A percentile compares a stretch with the other conserved stretches of the same genome.
phyloP scores from a whole-genome alignment of 2,329 filamentous ascomycete genomes.

The Bisporella sp. region DNA sequence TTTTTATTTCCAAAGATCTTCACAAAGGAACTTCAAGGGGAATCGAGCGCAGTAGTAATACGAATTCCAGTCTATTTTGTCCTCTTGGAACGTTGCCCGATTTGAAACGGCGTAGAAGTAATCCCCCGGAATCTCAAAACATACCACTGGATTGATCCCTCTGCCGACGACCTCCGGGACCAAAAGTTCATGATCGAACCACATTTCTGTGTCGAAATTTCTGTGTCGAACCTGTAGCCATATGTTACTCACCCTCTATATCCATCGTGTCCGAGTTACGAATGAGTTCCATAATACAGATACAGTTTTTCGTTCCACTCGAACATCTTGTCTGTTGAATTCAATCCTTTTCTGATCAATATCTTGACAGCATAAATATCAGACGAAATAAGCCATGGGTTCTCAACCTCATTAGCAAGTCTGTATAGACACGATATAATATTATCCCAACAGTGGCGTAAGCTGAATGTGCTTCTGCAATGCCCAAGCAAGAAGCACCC shows the following conservation, averaged over 20 bases:
- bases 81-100: slow-evolving; percentile 51
- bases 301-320: slow-evolving; percentile 56
- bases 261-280: slow-evolving; percentile 43
- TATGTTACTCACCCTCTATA: slow-evolving; percentile 56
- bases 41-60: slow-evolving; percentile 64
- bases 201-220: slow-evolving; percentile 35
- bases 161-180: slow-evolving; percentile 53
- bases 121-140: slow-evolving; percentile 61
- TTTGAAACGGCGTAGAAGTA: slow-evolving; percentile 67
- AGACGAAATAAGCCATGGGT: slow-evolving; percentile 48
- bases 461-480: slow-evolving; percentile 41
- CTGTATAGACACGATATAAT: slow-evolving; percentile 52
- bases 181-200: slow-evolving; percentile 39
- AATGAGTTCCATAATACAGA: slow-evolving; percentile 62
- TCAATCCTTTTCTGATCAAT: slow-evolving; percentile 34
- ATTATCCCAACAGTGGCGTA: slow-evolving; percentile 51
- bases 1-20: slow-evolving; percentile 33
- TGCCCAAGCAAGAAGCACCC: slow-evolving; percentile 34
- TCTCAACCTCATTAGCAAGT: slow-evolving; percentile 29
- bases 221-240: too few relatives aligned
- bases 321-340: slow-evolving; percentile 51
- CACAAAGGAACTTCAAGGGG: slow-evolving; percentile 41
- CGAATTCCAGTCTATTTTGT: slow-evolving; percentile 60
- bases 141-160: slow-evolving; percentile 61
- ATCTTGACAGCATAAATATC: slow-evolving; percentile 34